Base-by-base conservation (phyloP, 2,329 filamentous ascomycete species). In the Neopestalotiopsis rosae region DNA sequence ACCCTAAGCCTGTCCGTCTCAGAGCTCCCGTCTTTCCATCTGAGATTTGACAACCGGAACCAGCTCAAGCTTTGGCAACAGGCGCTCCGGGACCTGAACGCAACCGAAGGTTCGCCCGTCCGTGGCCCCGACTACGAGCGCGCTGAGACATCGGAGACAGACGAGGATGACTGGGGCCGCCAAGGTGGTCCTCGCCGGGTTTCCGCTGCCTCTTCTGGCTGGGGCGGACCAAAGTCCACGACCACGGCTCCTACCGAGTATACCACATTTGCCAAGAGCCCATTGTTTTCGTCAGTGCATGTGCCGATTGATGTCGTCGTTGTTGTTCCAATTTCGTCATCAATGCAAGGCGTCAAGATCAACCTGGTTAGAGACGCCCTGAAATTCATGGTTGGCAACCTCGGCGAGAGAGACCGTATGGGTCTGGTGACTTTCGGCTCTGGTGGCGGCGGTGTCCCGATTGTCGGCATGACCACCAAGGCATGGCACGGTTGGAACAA, bases 311-410 rank as follows among this genome's bases (percentile, higher is more conserved):
- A 99, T 77, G 91, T 99, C 38, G 95, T 99, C 0, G 94, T 98
- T 0, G 96, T 99, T 28, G 95, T 99, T 42, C 96, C 96, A 0
- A 94, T 99, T 5, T 98, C 96, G 0, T 97, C 95, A 1, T 98
- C 96, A 0, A 99, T 98, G 95, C 96, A 98, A 81, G 96, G 96
- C n/a, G 89, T 99, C 70, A 99, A 99, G 83, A 98, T 98, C 77
- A 97, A 95, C 71, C 86, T 99, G 1, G 89, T 99, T 14, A 91
- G 94, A 57, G 96, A 99, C 80, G 92, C 95, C 0, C 86, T 99
- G 45, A 94, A 93, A 69, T 99, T 98, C 79, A 91, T 99, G 80
- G 94, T 99, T 2, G 88, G 92, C 73, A 95, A 90, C 62, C 89
- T 99, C 0, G 96, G 96, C 40, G 94, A 98, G 74, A 89, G 94